Evolutionary conservation across 306 rosid species (phyloP), one percentile per base, ranked within the genome.

Genomic region (Medicago ruthenica): DNA sequence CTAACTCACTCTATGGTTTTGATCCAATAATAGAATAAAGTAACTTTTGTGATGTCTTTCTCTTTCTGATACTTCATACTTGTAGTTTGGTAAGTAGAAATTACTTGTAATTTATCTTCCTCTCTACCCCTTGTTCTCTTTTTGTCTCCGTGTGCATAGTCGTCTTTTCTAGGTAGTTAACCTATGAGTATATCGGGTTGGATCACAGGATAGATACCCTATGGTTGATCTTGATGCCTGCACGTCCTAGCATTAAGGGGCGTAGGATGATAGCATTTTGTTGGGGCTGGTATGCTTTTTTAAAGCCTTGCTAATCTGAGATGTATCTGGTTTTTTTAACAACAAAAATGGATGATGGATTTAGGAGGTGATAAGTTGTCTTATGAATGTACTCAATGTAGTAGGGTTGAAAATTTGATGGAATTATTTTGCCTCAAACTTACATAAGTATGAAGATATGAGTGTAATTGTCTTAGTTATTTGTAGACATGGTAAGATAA

Each of bases 361-460:
- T 17, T 65, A 5, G 34, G 51, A 64, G 70, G 15, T 64, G 34
- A 36, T 64, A 37, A 17, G 27, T 64, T 64, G 70, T 2, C 37
- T 7, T 61, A 13, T 15, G 44, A 34, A 62, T 62, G 22, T 62
- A 62, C 44, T 62, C 22, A 34, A 62, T 62, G 21, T 62, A n/a
- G 67, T 31, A 34, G 37, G 3, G 3, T 34, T 34, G 22, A 13
- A 9, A 2, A 20, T 20, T 65, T 11, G 16, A 65, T 17, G 34
- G 72, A 66, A 22, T 21, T 11, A 41, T 18, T 66, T 66, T 66
- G 12, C 54, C 37, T 66, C 54, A 20, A 66, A 41, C 70, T 18
- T 65, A 18, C 11, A 16, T 40, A 45, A 54, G 53, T 67, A 67
- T 54, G 71, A 67, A 20, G 71, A 27, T 3, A 41, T 42, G 0